These are phyloP conservation scores for Sphaerobolus stellatus DNA, from an alignment of 1,284 basidiomycete species.

Conservation along the genomic window DNA sequence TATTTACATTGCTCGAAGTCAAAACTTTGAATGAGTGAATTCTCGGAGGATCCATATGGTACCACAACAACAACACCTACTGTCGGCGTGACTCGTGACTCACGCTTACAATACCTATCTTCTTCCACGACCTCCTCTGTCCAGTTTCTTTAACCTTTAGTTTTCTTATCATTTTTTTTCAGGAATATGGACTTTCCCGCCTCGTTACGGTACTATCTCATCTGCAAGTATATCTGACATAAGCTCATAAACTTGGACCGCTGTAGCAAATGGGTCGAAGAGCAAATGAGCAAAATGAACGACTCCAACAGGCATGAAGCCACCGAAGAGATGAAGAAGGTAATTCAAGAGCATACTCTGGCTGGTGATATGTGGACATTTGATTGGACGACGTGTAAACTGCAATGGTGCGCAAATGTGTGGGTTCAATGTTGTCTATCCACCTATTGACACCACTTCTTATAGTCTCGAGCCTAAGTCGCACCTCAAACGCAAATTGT, in stretches of 20 bases:
- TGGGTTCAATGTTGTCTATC: neutral
- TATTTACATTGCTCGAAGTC: too few relatives aligned
- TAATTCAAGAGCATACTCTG: slow-evolving; percentile 80
- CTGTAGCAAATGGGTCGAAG: slow-evolving; percentile 79
- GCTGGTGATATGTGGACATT: slow-evolving; percentile 81
- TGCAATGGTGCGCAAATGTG: slow-evolving; percentile 61
- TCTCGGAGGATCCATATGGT: too few relatives aligned
- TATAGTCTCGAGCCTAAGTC: slow-evolving; percentile 67
- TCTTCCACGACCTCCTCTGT: too few relatives aligned
- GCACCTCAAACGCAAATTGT: slow-evolving; percentile 72
- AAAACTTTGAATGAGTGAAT: too few relatives aligned
- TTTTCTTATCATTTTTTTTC: neutral
- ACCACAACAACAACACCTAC: too few relatives aligned
- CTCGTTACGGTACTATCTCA: neutral
- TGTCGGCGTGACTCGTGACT: too few relatives aligned
- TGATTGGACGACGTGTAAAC: slow-evolving; percentile 80
- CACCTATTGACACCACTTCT: slow-evolving; percentile 23
- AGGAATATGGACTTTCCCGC: slow-evolving; percentile 9
- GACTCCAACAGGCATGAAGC: slow-evolving; percentile 73
- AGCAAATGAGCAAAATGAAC: slow-evolving; percentile 79
- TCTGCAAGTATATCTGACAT: slow-evolving; percentile 4
- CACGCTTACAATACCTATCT: too few relatives aligned
- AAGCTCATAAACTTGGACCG: slow-evolving; percentile 1
- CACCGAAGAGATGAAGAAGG: slow-evolving; percentile 79
- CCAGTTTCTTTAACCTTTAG: too few relatives aligned